Conservation (phyloP, 176 grass and related monocot species). For the Chloris gayana region DNA sequence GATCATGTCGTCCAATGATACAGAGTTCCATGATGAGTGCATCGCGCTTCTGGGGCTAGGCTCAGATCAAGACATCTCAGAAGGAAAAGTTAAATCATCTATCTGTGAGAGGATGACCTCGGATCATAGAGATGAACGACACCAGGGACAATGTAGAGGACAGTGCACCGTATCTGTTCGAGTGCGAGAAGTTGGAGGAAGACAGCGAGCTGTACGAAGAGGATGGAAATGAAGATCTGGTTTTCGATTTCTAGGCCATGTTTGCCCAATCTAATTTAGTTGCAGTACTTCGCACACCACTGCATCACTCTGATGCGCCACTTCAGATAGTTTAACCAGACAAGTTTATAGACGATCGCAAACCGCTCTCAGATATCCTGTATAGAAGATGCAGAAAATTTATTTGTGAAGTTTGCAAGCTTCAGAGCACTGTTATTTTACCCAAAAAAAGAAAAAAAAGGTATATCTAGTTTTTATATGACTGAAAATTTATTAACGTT, state of each 20-base stretch:
- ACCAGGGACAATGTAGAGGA: conserved; percentile 32
- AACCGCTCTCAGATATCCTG: neutral
- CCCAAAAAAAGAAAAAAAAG: no score
- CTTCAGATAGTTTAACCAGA: neutral
- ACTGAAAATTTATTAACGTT: no score
- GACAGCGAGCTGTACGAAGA: conserved; percentile 33
- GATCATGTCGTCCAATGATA: conserved; percentile 58
- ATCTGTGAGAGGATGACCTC: conserved; percentile 56
- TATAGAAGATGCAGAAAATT: neutral
- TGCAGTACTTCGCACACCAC: neutral
- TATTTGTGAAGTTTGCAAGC: neutral
- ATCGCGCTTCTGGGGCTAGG: conserved; percentile 51
- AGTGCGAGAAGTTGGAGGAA: conserved; percentile 49
- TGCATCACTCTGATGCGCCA: neutral
- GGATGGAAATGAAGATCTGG: conserved; percentile 37
- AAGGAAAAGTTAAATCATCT: conserved; percentile 45
- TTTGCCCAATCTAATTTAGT: neutral
- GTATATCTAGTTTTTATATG: no score
- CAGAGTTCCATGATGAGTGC: conserved; percentile 59
- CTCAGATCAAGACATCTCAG: conserved; percentile 25
- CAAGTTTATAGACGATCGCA: neutral
- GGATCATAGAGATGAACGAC: conserved; percentile 62
- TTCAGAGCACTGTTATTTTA: neutral
- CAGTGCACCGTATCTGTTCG: conserved; percentile 52
- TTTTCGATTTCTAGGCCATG: conserved; percentile 42